Base-by-base conservation (phyloP, 805 yeast species). In the Scheffersomyces coipomensis region DNA sequence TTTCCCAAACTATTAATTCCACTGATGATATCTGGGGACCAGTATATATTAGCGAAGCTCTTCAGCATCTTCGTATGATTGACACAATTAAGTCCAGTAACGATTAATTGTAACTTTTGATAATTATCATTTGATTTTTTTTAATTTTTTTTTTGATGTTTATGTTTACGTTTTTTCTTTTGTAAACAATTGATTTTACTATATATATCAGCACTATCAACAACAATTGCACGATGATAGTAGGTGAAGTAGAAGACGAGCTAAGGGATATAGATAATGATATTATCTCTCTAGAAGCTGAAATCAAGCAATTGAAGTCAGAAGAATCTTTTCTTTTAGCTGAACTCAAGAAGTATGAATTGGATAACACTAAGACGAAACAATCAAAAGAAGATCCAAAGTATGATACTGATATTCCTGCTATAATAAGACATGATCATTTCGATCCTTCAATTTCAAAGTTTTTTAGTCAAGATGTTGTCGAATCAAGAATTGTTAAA, bases 1-100 rank as follows among this genome's bases (percentile, higher is more conserved):
- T 42, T 38, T 12, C 54, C 46, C 17, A 70, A 46, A 29, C 44
- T 48, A 25, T 60, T 64, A 15, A 69, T 59, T 4, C 73, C 71
- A 3, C 68, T 46, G 24, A 49, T 52, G 37, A 64, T 66, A 52
- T 70, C 75, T 1, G 73, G 46, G 3, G 73, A 61, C 73, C 75
- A 70, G 52, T 63, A 70, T 29, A 52, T 22, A 44, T 69, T 68
- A 37, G 70, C 58, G 44, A 63, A 67, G 33, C 26, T 43, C 7
- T 29, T 11, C 11, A 11, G 5, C 19, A 30, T 18, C 18, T 30
- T 18, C 4, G 12, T 10, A 10, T 10, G 7, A 10, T 21, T n/a
- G n/a, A n/a, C n/a, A n/a, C n/a, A n/a, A n/a, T n/a, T n/a, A n/a
- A n/a, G n/a, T n/a, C n/a, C n/a, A n/a, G n/a, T n/a, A n/a, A n/a